These are phyloP conservation scores for Cercospora canescens DNA, from an alignment of 2,329 filamentous ascomycete species.

Conservation along the genomic window DNA sequence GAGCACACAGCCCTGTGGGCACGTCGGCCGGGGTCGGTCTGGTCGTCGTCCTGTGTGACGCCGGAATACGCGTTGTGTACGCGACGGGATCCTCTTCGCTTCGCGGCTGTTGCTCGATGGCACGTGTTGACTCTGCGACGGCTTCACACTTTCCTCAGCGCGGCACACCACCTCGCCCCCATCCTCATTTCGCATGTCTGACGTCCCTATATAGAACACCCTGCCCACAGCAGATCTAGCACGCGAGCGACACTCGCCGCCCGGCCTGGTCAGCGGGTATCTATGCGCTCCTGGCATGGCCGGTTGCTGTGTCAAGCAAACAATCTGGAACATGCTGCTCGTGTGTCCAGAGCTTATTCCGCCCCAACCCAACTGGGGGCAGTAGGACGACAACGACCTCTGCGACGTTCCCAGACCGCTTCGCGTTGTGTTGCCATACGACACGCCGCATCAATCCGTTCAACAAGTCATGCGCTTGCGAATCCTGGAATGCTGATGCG, in stretches of 20 bases:
- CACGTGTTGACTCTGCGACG: not conserved
- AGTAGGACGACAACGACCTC: not conserved
- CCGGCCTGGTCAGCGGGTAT: constrained; percentile 1
- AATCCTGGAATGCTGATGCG: not conserved
- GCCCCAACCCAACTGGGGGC: not conserved
- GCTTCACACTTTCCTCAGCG: not conserved
- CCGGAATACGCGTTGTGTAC: constrained; percentile 8
- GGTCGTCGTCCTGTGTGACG: not conserved
- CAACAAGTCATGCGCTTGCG: not conserved
- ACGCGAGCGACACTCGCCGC: not conserved
- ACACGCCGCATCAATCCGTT: not conserved
- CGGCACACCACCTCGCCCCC: not conserved
- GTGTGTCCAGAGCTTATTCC: constrained; percentile 7
- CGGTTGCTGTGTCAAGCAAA: not conserved
- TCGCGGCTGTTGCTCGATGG: constrained; percentile 7
- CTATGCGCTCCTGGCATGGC: not conserved
- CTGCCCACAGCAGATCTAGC: not conserved
- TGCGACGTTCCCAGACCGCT: constrained; percentile 6
- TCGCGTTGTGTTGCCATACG: constrained; percentile 1
- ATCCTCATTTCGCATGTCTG: constrained; percentile 10
- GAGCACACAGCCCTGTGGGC: no score
- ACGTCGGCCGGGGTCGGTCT: constrained; percentile 8
- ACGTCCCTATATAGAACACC: not conserved
- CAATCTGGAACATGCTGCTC: constrained; percentile 7
- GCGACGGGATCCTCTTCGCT: constrained; percentile 4